Base-by-base conservation (phyloP, 1,139 yeast genomes). In the Hyphopichia burtonii region DNA sequence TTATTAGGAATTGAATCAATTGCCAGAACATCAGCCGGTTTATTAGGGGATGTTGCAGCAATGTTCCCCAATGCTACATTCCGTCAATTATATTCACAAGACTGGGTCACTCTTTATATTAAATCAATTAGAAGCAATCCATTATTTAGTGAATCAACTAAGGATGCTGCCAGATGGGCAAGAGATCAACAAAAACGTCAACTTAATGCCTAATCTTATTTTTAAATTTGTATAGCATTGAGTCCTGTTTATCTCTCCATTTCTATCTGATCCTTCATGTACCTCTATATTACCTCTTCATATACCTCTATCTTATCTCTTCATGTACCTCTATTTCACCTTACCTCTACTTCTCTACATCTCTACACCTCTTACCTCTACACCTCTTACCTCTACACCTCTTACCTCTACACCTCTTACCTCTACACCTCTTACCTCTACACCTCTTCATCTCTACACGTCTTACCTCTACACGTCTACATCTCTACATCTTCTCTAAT, bases 151-250 rank as follows among this genome's bases (percentile, higher is more conserved):
- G 78, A 77, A 49, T 70, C 76, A 44, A 89, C 97, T 10, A 82
- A 80, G 59, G 94, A 86, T 56, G 88, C 96, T 22, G 97, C 97
- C 14, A 81, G 91, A 66, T 93, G 98, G 97, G 97, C 98, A 11
- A 80, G 95, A 54, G 96, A 87, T 55, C 96, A 83, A 65, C 90
- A 83, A 60, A 83, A 81, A 67, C 68, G 74, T 46, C 85, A 80
- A 56, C 47, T 67, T 41, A 50, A 51, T 33, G 39, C 35, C 7
- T 31, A 31, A 18, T 17, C 28, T 28, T 30, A 14, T 34, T 23
- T 25, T 11, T 10, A 25, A 4, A 25, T 20, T 20, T 20, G 23
- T 20, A 20, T 20, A 20, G 8, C 23, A 20, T 20, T 20, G 23
- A 20, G 23, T 20, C 23, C 23, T 27, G 27, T 8, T 20, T 20